Evolutionary conservation across 2,329 filamentous ascomycete species (phyloP), one percentile per base, ranked within the genome.

Genomic region (Colletotrichum falcatum): DNA sequence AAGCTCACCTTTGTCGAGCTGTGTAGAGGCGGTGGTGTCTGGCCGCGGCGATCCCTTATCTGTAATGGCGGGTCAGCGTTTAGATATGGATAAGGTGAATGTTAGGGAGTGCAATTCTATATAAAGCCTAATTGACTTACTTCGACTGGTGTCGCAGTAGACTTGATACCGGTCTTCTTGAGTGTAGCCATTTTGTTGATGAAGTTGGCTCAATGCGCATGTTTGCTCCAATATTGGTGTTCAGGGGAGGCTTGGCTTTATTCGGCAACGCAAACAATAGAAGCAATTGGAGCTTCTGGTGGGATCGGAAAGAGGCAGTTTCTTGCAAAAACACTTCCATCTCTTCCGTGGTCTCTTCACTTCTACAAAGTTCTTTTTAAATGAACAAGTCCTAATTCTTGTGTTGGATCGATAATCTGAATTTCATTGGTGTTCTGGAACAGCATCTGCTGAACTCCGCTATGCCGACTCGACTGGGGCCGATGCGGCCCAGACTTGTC

Each of bases 11-110:
- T 51, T 6, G 7, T 39, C 5, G 42, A 26, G 33, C 35, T 26
- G 20, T 28, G 56, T n/a, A 44, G 49, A 33, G 53, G 44, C 48
- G 54, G 51, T n/a, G 54, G 33, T 37, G 60, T 33, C 9, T 35
- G 60, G 14, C 20, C 42, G 14, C 61, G 48, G 44, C 66, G 65
- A 37, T 70, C 66, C 30, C 65, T 56, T 62, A 46, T 65, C 69
- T 71, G 44, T 30, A n/a, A 39, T n/a, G n/a, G 51, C 18, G 5
- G 39, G n/a, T 61, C 20, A 66, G 26, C 20, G 20, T 26, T 23
- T 6, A 33, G 23, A 55, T n/a, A 8, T 18, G n/a, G 23, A 55
- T 23, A 16, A 18, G 26, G 28, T n/a, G 14, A 11, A 33, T 12
- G 6, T 16, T 11, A 18, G 54, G 20, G 23, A 49, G 12, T 26